Evolutionary conservation across 352 stramenopile species (phyloP).

Genomic region (Phytophthora quininea): DNA sequence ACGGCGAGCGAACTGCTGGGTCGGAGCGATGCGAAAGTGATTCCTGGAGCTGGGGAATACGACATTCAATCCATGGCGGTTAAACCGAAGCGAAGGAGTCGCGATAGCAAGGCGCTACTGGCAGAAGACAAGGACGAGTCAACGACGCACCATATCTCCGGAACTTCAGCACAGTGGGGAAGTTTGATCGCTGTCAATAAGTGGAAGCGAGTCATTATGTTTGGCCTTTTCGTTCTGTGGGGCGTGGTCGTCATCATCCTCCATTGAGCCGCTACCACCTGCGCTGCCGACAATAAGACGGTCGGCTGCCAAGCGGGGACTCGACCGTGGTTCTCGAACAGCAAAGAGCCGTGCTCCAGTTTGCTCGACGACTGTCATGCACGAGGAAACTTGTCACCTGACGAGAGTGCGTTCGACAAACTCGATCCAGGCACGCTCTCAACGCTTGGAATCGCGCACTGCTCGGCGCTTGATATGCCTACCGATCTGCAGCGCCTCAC

Average conservation of each 20-base stretch:
- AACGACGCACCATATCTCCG: no score
- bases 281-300: constrained; percentile 19
- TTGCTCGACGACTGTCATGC: constrained; percentile 25
- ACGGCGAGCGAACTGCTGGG: constrained; percentile 10
- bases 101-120: not conserved
- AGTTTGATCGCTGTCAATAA: constrained; percentile 6
- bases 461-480: constrained; percentile 15
- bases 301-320: constrained; percentile 16
- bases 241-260: constrained; percentile 17
- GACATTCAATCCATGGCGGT: constrained; percentile 2
- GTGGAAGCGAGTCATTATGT: constrained; percentile 10
- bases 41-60: not conserved
- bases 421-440: constrained; percentile 11
- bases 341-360: constrained; percentile 28
- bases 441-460: constrained; percentile 20
- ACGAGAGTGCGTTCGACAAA: constrained; percentile 19
- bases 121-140: not conserved
- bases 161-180: not conserved
- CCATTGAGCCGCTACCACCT: constrained; percentile 8
- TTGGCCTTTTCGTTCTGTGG: constrained; percentile 21
- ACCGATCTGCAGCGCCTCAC: constrained; percentile 9
- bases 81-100: not conserved
- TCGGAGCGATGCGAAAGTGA: constrained; percentile 1
- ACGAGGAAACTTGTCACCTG: constrained; percentile 4
- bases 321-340: constrained; percentile 25